Percentiles rank a stretch among this genome's conserved stretches.
phyloP scores from a whole-genome alignment of 345 rosid genomes.

The Aethionema arabicum region DNA sequence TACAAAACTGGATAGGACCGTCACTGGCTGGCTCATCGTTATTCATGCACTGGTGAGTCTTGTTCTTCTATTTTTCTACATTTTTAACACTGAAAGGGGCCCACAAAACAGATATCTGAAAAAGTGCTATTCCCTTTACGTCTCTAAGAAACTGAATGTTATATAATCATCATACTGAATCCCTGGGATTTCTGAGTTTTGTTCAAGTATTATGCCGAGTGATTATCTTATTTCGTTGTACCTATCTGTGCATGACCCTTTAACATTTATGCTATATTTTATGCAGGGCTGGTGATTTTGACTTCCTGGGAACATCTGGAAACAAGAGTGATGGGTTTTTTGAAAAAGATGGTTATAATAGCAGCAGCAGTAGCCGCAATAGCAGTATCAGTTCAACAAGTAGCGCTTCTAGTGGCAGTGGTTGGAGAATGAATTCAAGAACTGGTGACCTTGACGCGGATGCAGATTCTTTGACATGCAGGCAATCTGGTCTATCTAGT shows the following conservation, averaged over 20 bases:
- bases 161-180: constrained; percentile 19
- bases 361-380: constrained; percentile 91
- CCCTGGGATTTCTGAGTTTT: constrained; percentile 18
- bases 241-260: constrained; percentile 26
- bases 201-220: constrained; percentile 3
- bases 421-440: constrained; percentile 60
- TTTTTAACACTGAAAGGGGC: constrained; percentile 15
- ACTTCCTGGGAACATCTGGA: constrained; percentile 63
- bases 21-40: constrained; percentile 83
- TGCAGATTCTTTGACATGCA: constrained; percentile 95
- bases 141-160: constrained; percentile 8
- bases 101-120: constrained; percentile 5
- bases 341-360: constrained; percentile 61
- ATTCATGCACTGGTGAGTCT: constrained; percentile 84
- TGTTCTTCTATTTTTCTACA: constrained; percentile 15
- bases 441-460: constrained; percentile 94
- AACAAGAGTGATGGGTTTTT: constrained; percentile 57
- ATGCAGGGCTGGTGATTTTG: constrained; percentile 69
- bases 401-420: constrained; percentile 89
- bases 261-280: constrained; percentile 27
- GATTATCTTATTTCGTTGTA: constrained; percentile 2
- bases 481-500: constrained; percentile 82
- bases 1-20: constrained; percentile 98
- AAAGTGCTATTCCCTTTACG: constrained; percentile 6
- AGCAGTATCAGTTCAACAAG: constrained; percentile 93